A percentile compares a stretch with the other conserved stretches of the same genome.
phyloP scores from a whole-genome alignment of 345 rosid genomes.

The Limnanthes douglasii region DNA sequence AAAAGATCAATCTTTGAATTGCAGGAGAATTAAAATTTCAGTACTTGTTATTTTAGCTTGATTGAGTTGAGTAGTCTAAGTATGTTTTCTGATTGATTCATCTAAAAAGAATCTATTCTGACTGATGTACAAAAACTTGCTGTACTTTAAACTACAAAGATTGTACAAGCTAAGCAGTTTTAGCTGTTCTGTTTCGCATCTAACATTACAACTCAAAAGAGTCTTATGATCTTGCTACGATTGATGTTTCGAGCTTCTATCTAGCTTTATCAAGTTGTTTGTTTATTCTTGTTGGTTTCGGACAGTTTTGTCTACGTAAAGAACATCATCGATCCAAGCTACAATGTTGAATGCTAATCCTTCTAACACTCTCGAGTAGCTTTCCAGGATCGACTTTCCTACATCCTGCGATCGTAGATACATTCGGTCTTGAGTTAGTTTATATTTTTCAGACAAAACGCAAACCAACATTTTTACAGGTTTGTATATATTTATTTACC shows the following conservation, averaged over 20 bases:
- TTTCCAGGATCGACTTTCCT: conserved; percentile 77
- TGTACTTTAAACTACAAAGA: not conserved
- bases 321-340: conserved; percentile 87
- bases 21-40: too few species aligned
- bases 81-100: too few species aligned
- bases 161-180: too few species aligned
- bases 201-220: not conserved
- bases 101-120: too few species aligned
- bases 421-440: too few species aligned
- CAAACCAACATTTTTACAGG: not conserved
- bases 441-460: too few species aligned
- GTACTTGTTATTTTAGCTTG: too few species aligned
- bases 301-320: conserved; percentile 43
- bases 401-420: conserved; percentile 64
- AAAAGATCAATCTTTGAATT: too few species aligned
- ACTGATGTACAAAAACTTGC: too few species aligned
- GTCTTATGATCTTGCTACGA: conserved; percentile 3
- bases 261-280: conserved; percentile 1
- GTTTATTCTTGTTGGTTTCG: conserved; percentile 28
- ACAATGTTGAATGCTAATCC: conserved; percentile 83
- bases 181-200: not conserved
- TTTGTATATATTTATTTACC: conserved; percentile 17
- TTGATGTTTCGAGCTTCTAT: not conserved
- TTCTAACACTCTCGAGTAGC: conserved; percentile 86
- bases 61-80: too few species aligned